Evolutionary conservation across 23 red algal species (phyloP).

Genomic region (Gracilaria gracilis): DNA sequence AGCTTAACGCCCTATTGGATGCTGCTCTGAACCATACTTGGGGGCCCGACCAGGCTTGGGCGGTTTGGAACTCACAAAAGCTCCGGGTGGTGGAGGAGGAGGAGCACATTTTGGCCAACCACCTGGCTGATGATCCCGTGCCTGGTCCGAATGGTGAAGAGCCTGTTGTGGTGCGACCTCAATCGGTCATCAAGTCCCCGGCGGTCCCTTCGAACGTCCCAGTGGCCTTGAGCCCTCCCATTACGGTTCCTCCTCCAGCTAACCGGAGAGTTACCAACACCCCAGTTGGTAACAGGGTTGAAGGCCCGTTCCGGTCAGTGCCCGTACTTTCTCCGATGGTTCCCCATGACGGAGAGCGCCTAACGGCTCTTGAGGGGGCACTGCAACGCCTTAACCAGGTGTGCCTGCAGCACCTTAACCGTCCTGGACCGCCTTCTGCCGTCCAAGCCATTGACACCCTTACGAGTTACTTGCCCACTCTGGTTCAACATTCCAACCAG

Average conservation of each 20-base stretch:
- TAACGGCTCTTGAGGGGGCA: neutral
- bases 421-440: neutral
- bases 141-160: too few species aligned
- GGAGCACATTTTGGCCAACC: neutral
- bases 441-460: too few species aligned
- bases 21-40: neutral
- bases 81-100: neutral
- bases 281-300: neutral
- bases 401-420: neutral
- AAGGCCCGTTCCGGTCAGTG: neutral
- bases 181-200: too few species aligned
- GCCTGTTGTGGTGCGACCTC: too few species aligned
- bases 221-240: too few species aligned
- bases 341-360: neutral
- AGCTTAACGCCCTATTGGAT: slow-evolving; percentile 5
- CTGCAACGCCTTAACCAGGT: neutral
- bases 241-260: neutral
- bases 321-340: neutral
- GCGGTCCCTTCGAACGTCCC: neutral
- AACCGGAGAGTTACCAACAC: neutral
- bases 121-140: neutral
- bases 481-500: neutral
- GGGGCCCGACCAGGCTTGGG: too few species aligned
- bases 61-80: neutral
- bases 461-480: too few species aligned